Evolutionary conservation across 192 early-diverging fungal species (phyloP).

Genomic region (Coemansia sp.): DNA sequence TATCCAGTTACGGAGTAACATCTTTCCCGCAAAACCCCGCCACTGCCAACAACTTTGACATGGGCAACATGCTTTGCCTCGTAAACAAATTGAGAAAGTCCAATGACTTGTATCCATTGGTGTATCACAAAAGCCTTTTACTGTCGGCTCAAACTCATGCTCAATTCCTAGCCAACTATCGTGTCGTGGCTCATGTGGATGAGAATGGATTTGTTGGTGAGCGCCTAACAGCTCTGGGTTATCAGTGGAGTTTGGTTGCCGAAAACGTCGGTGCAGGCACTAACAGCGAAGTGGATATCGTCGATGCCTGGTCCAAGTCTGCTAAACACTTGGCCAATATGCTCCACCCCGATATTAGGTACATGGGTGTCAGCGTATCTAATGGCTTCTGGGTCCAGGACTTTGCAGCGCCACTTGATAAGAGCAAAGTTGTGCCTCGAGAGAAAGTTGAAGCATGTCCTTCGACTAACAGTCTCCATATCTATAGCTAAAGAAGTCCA

Average conservation of each 20-base stretch:
- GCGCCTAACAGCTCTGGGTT: conserved; percentile 27
- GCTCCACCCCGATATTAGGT: conserved; percentile 36
- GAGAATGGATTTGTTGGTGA: conserved; percentile 35
- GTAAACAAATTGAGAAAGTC: conserved; percentile 32
- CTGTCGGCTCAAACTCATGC: conserved; percentile 35
- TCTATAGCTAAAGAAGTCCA: conserved; percentile 12
- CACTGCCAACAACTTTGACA: conserved; percentile 22
- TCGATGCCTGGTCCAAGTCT: conserved; percentile 38
- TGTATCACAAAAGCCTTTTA: conserved; percentile 27
- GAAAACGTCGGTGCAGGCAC: conserved; percentile 53
- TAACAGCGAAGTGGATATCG: conserved; percentile 25
- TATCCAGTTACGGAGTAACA: conserved; percentile 14
- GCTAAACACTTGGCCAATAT: conserved; percentile 44
- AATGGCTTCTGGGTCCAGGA: conserved; percentile 55
- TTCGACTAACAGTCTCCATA: not conserved
- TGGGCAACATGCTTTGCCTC: conserved; percentile 44
- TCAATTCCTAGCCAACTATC: conserved; percentile 29
- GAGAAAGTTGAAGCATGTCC: conserved; percentile 34
- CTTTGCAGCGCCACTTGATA: conserved; percentile 35
- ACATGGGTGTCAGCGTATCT: conserved; percentile 37
- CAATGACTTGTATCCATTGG: conserved; percentile 19
- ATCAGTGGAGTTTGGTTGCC: conserved; percentile 26
- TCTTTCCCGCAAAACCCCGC: conserved; percentile 29
- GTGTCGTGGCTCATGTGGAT: conserved; percentile 42
- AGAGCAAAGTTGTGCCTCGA: not conserved